Percentiles rank a stretch among this genome's conserved stretches.
Evolutionary conservation across 2,329 filamentous ascomycete species (phyloP).

Genomic region (Calonectria pteridis): DNA sequence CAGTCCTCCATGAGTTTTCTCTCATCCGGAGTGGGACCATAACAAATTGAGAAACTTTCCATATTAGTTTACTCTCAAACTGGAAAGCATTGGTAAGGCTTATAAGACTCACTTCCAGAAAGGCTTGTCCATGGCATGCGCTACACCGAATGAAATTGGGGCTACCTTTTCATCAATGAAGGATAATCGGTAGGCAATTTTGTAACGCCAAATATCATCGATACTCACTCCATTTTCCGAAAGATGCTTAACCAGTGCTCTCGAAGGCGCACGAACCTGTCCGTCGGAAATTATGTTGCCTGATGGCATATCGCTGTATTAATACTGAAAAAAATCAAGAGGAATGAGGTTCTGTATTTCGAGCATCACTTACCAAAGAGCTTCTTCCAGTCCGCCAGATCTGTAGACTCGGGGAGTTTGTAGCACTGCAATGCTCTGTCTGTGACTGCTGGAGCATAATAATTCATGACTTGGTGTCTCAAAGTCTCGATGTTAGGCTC

Average conservation of each 20-base stretch:
- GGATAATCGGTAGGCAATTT: slow-evolving; percentile 56
- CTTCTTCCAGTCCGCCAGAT: slow-evolving; percentile 51
- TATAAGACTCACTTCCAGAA: slow-evolving; percentile 55
- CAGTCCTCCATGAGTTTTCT: slow-evolving; percentile 52
- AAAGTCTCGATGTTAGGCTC: slow-evolving; percentile 50
- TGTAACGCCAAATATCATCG: slow-evolving; percentile 55
- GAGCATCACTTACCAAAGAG: slow-evolving; percentile 48
- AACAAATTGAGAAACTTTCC: slow-evolving; percentile 52
- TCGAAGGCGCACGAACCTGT: slow-evolving; percentile 53
- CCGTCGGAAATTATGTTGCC: slow-evolving; percentile 53
- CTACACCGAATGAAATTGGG: slow-evolving; percentile 49
- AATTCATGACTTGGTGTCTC: slow-evolving; percentile 55
- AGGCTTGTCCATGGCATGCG: slow-evolving; percentile 57
- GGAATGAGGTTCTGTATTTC: neutral
- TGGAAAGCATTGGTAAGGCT: neutral
- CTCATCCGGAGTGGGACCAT: slow-evolving; percentile 52
- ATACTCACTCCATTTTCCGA: slow-evolving; percentile 48
- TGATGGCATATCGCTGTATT: neutral
- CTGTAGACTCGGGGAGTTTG: slow-evolving; percentile 45
- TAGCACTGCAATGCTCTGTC: slow-evolving; percentile 53
- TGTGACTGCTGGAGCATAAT: slow-evolving; percentile 55
- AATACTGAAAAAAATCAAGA: too few species aligned
- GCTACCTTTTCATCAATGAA: slow-evolving; percentile 56
- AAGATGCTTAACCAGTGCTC: slow-evolving; percentile 49
- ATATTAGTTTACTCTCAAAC: neutral